Percentiles rank a stretch among this genome's conserved stretches.
These are phyloP conservation scores for Auriculariales sp. DNA, from an alignment of 768 basidiomycete species.

Conservation along the genomic window DNA sequence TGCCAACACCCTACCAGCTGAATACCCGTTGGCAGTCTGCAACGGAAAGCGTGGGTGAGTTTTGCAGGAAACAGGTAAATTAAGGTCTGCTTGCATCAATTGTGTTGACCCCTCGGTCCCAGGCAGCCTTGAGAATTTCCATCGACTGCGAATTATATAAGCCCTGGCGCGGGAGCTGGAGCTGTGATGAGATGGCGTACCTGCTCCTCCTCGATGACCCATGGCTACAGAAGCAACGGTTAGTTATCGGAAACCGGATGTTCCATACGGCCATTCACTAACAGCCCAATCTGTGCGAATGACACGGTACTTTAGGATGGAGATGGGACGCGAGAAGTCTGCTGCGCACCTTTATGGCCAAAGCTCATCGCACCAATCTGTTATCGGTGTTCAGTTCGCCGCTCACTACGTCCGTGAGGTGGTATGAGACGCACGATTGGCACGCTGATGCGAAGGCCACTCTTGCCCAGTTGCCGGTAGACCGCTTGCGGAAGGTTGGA, in stretches of 20 bases:
- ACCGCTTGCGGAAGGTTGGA: conserved; percentile 8
- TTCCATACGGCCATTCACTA: too few relatives aligned
- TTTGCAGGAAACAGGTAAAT: neutral
- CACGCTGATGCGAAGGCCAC: conserved; percentile 20
- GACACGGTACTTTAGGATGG: too few relatives aligned
- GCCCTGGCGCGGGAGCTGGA: too few relatives aligned
- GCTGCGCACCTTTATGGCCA: conserved; percentile 8
- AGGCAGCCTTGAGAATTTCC: conserved; percentile 4
- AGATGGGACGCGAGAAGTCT: neutral
- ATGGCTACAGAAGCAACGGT: neutral
- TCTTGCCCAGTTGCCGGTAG: conserved; percentile 18
- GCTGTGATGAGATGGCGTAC: too few relatives aligned
- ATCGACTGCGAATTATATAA: neutral
- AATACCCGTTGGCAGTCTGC: too few relatives aligned
- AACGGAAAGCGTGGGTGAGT: conserved; percentile 5
- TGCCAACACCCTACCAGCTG: too few relatives aligned
- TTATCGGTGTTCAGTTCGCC: conserved; percentile 19
- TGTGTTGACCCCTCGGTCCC: conserved; percentile 6
- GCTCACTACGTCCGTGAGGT: conserved; percentile 3
- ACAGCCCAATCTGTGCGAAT: neutral
- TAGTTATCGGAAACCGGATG: too few relatives aligned
- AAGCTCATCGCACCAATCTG: conserved; percentile 16
- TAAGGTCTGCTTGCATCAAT: conserved; percentile 7
- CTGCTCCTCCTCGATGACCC: neutral
- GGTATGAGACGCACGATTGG: conserved; percentile 12